Evolutionary conservation across 2,329 filamentous ascomycete species (phyloP), one percentile per base, ranked within the genome.

Genomic region (Penicillium brasilianum): DNA sequence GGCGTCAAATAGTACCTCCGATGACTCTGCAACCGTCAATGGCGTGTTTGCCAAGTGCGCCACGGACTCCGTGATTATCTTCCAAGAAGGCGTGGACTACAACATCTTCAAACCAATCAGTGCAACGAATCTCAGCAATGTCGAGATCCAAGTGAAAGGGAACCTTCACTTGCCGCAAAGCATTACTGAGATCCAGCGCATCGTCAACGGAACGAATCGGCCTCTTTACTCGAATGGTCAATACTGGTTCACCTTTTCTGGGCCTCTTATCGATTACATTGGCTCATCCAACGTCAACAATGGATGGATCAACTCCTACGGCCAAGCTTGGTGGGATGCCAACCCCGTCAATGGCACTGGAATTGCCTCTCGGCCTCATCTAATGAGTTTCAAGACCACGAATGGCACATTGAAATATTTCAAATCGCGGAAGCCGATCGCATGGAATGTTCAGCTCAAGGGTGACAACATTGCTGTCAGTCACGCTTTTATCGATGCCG

Each of bases 221-320:
- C 59, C 66, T 8, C 70, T 72, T 11, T 76, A 73, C 20, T 66
- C 64, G 0, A 63, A 67, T 2, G 65, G 69, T 1, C 53, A 73
- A 7, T 72, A 73, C 46, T 81, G 79, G 79, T 78, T 80, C 58
- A 68, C 67, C 2, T 69, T 82, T 16, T 59, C 58, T 4, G 69
- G 69, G 1, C 66, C 68, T 13, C 53, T 54, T 3, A 62, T 71
- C 37, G 68, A 71, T 51, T 71, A 46, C 55, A 67, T 71, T 8
- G 77, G 77, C 5, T 74, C 76, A 1, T 59, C 67, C 7, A 73
- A 79, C 58, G 68, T 77, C 41, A 71, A 72, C 36, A 69, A 71
- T n/a, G 78, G 80, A 56, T 81, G 79, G 78, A 80, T 82, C 62
- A 74, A 80, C 58, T 80, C 77, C 2, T 78, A 81, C 54, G 80